Evolutionary conservation across 2,329 filamentous ascomycete genomes (phyloP).

Genomic region (Penicillium griseofulvum): DNA sequence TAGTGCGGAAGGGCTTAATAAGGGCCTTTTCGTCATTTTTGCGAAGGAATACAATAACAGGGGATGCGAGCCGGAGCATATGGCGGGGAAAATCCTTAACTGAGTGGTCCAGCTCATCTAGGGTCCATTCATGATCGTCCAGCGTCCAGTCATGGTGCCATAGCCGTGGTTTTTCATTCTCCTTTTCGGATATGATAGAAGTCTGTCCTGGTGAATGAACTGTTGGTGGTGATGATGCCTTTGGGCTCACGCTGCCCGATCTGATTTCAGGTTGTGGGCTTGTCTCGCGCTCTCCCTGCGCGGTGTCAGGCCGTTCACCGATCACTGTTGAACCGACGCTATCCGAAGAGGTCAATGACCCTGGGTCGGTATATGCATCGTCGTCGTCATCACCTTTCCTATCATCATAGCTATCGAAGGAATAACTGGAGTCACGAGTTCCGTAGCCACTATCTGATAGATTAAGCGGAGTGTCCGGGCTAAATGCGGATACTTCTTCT

Average conservation of each 20-base stretch:
- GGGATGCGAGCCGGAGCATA: conserved; percentile 39
- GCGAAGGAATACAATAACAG: conserved; percentile 40
- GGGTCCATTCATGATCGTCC: conserved; percentile 42
- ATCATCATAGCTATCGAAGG: conserved; percentile 23
- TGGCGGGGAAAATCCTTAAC: conserved; percentile 37
- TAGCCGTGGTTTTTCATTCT: conserved; percentile 27
- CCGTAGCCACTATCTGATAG: conserved; percentile 38
- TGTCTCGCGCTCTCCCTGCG: conserved; percentile 15
- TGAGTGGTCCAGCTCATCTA: conserved; percentile 39
- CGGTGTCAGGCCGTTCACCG: conserved; percentile 21
- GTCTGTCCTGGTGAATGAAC: conserved; percentile 17
- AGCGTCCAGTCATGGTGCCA: conserved; percentile 42
- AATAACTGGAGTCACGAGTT: conserved; percentile 29
- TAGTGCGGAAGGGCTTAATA: conserved; percentile 35
- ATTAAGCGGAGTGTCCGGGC: conserved; percentile 39
- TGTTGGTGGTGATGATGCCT: conserved; percentile 14
- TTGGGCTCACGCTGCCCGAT: conserved; percentile 23
- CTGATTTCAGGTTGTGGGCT: conserved; percentile 22
- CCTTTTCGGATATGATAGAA: conserved; percentile 28
- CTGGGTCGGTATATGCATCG: conserved; percentile 25
- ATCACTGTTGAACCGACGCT: conserved; percentile 27
- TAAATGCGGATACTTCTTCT: conserved; percentile 40
- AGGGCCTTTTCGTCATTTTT: conserved; percentile 38
- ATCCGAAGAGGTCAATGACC: conserved; percentile 28
- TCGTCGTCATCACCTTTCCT: conserved; percentile 25